These are phyloP conservation scores for Jamesozyma jinghongensis DNA, from an alignment of 805 yeast species.

Conservation along the genomic window DNA sequence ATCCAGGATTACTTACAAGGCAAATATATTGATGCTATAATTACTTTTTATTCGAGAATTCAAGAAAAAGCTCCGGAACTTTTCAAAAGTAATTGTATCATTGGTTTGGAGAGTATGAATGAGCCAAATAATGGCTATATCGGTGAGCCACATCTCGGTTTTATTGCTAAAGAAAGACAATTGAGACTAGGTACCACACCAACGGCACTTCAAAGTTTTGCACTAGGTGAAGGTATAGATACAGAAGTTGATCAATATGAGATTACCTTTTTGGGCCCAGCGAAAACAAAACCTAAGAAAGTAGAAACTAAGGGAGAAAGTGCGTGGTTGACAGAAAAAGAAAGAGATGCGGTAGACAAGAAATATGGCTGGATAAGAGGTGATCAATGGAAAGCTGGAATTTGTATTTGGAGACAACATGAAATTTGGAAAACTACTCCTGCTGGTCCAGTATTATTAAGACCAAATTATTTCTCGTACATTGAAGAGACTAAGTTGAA, in stretches of 20 bases:
- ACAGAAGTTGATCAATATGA: slow-evolving; percentile 60
- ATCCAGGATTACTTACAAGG: slow-evolving; percentile 71
- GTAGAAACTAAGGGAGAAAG: slow-evolving; percentile 58
- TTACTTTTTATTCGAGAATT: slow-evolving; percentile 37
- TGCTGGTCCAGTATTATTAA: slow-evolving; percentile 29
- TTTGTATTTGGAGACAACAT: slow-evolving; percentile 72
- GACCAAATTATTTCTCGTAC: slow-evolving; percentile 43
- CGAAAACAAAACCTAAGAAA: slow-evolving; percentile 43
- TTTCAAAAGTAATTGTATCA: slow-evolving; percentile 35
- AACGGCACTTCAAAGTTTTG: slow-evolving; percentile 62
- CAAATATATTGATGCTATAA: slow-evolving; percentile 50
- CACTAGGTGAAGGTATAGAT: slow-evolving; percentile 69
- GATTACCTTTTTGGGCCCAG: slow-evolving; percentile 70
- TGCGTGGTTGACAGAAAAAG: slow-evolving; percentile 58
- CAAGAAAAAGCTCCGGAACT: slow-evolving; percentile 36
- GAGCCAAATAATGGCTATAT: slow-evolving; percentile 76
- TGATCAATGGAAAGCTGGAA: slow-evolving; percentile 57
- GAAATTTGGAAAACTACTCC: slow-evolving; percentile 59
- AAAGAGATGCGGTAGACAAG: slow-evolving; percentile 38
- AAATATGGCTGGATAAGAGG: slow-evolving; percentile 65
- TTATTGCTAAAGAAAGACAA: slow-evolving; percentile 51
- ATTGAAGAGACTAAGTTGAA: slow-evolving; percentile 20
- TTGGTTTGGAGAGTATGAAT: slow-evolving; percentile 78
- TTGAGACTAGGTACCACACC: slow-evolving; percentile 77
- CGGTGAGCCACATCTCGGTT: slow-evolving; percentile 49